Conservation (phyloP, 2,329 filamentous ascomycete species). For the Huntiella decipiens region DNA sequence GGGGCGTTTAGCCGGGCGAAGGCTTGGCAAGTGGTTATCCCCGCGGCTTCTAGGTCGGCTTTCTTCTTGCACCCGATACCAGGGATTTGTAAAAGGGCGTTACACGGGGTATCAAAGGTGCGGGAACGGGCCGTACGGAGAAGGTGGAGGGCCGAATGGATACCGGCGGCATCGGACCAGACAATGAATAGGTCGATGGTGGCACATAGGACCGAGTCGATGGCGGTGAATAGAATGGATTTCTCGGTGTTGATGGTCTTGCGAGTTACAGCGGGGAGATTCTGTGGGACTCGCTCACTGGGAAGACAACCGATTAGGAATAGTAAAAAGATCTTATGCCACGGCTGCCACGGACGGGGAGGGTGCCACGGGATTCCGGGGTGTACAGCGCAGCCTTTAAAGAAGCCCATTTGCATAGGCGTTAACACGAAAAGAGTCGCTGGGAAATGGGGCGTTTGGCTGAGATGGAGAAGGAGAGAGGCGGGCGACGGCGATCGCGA, state of each 20-base stretch:
- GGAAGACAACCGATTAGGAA: constrained; percentile 41
- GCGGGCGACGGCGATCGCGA: constrained; percentile 11
- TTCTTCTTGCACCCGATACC: constrained; percentile 59
- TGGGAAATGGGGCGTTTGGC: constrained; percentile 21
- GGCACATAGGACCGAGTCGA: constrained; percentile 21
- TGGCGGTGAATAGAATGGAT: constrained; percentile 17
- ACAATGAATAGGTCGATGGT: constrained; percentile 21
- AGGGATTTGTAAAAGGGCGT: constrained; percentile 69
- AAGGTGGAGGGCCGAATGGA: constrained; percentile 55
- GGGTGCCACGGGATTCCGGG: constrained; percentile 21
- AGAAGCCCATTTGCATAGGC: constrained; percentile 19
- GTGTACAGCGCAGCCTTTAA: constrained; percentile 20
- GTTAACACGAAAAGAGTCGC: too few species aligned
- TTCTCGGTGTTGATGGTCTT: constrained; percentile 14
- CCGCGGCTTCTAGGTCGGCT: constrained; percentile 52
- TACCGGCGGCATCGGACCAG: constrained; percentile 41
- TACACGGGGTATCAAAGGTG: constrained; percentile 63
- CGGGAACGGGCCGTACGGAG: constrained; percentile 56
- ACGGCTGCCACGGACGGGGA: constrained; percentile 17
- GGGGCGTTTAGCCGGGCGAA: constrained; percentile 47
- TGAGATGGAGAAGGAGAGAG: constrained; percentile 21
- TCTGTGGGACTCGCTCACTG: constrained; percentile 40
- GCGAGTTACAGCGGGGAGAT: constrained; percentile 19
- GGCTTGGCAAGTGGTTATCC: constrained; percentile 51
- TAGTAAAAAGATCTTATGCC: constrained; percentile 59